Evolutionary conservation across 805 yeast genomes (phyloP), one percentile per base, ranked within the genome.

Genomic region (Nakazawaea siamensis): DNA sequence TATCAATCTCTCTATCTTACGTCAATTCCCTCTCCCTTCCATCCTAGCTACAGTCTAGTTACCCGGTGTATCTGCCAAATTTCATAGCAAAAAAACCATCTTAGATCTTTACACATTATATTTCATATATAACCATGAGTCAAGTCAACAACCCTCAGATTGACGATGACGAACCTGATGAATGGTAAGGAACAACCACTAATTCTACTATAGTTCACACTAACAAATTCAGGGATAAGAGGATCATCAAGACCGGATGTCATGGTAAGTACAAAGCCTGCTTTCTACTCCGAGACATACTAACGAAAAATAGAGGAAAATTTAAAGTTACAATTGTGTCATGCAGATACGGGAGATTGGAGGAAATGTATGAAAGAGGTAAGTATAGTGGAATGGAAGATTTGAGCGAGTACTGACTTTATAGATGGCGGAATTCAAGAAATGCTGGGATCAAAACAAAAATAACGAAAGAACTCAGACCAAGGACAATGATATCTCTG

Each of bases 261-360:
- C 66, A 71, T 11, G 66, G 74, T 68, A 41, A 31, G 71, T 58
- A 23, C 11, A 6, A 10, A 8, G n/a, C 17, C 28, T 28, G 4
- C 16, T 16, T 7, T 21, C n/a, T 36, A 24, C 46, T 42, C 37
- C 39, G 43, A 13, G 9, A 20, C 15, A 3, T 5, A 5, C 10
- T 21, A 24, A 18, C 18, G 5, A 14, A 6, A 18, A 7, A 12
- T 46, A 60, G 80, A 69, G 20, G 88, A 84, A 49, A 84, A 84
- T 47, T 55, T 77, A 49, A 73, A 73, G 12, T 58, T 84, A 21
- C 84, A 79, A 34, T 55, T 83, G 23, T 84, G 95, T 45, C 87
- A 80, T 50, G 87, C 86, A 3, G 94, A 82, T 40, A 79, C 78
- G 1, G 74, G 74, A 19, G 94, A 84, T 50, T 84, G 95, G 95